These are phyloP conservation scores for Sanghuangporus weigelae DNA, from an alignment of 1,284 basidiomycete genomes.

Conservation along the genomic window DNA sequence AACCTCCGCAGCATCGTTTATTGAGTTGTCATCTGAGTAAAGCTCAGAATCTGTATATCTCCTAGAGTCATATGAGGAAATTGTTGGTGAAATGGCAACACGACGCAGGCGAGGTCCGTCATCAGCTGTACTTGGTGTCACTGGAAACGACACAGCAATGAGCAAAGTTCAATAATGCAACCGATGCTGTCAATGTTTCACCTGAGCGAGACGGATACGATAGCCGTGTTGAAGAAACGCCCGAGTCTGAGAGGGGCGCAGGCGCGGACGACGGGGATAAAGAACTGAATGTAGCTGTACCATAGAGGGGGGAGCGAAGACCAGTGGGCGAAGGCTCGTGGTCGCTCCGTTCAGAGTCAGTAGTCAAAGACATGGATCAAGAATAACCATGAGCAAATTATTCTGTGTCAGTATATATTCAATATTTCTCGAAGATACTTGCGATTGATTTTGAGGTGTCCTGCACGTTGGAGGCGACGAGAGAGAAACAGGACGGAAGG, in stretches of 20 bases:
- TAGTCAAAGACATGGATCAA: slow-evolving; percentile 15
- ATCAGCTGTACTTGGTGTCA: slow-evolving; percentile 27
- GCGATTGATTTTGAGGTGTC: neutral
- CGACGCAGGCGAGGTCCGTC: slow-evolving; percentile 39
- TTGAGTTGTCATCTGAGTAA: slow-evolving; percentile 36
- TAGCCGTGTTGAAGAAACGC: slow-evolving; percentile 38
- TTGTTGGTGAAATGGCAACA: slow-evolving; percentile 35
- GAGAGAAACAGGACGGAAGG: neutral
- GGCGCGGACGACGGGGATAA: slow-evolving; percentile 38
- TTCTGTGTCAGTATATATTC: neutral
- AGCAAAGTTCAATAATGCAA: neutral
- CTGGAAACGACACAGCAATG: slow-evolving; percentile 6
- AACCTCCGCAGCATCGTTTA: slow-evolving; percentile 50
- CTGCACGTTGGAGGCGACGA: neutral
- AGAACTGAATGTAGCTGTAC: slow-evolving; percentile 46
- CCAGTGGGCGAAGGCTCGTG: slow-evolving; percentile 15
- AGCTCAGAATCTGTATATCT: slow-evolving; percentile 24
- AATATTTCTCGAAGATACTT: neutral
- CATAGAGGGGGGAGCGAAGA: slow-evolving; percentile 37
- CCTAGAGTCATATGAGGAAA: slow-evolving; percentile 22
- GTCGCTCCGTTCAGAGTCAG: slow-evolving; percentile 16
- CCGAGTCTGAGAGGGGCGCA: slow-evolving; percentile 8
- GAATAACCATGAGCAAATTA: slow-evolving; percentile 4
- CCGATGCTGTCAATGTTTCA: slow-evolving; percentile 17
- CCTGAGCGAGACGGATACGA: slow-evolving; percentile 36